phyloP scores from a whole-genome alignment of 108 stramenopile species.

The Skeletonema grethae region DNA sequence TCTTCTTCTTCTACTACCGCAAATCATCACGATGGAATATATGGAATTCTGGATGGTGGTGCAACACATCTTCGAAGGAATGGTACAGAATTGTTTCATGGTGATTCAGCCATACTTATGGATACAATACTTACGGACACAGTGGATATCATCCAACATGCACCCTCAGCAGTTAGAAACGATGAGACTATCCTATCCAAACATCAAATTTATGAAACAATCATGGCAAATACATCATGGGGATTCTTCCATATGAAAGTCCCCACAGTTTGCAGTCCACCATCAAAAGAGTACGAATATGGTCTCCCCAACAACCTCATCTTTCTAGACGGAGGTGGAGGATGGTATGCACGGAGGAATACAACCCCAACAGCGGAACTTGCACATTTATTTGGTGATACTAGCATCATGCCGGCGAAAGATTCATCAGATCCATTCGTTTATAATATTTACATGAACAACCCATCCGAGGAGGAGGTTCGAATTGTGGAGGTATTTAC shows the following conservation, averaged over 20 bases:
- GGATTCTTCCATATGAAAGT: constrained; percentile 46
- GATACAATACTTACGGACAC: constrained; percentile 33
- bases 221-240: constrained; percentile 48
- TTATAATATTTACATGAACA: constrained; percentile 61
- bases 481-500: constrained; percentile 59
- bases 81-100: constrained; percentile 1
- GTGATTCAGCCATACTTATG: constrained; percentile 18
- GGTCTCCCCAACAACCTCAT: constrained; percentile 42
- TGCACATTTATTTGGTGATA: constrained; percentile 14
- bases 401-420: background rate
- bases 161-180: background rate
- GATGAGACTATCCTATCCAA: constrained; percentile 8
- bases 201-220: constrained; percentile 30
- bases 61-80: background rate
- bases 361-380: constrained; percentile 21
- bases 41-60: constrained; percentile 1
- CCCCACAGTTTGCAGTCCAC: constrained; percentile 23
- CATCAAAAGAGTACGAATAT: constrained; percentile 39
- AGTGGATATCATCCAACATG: constrained; percentile 27
- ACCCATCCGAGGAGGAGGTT: constrained; percentile 47
- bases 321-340: constrained; percentile 47
- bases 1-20: too few species aligned
- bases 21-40: background rate
- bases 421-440: constrained; percentile 27
- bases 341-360: constrained; percentile 43